Evolutionary conservation across 202 grass and related monocot genomes (phyloP).

Genomic region (Cymbopogon flexuosus): DNA sequence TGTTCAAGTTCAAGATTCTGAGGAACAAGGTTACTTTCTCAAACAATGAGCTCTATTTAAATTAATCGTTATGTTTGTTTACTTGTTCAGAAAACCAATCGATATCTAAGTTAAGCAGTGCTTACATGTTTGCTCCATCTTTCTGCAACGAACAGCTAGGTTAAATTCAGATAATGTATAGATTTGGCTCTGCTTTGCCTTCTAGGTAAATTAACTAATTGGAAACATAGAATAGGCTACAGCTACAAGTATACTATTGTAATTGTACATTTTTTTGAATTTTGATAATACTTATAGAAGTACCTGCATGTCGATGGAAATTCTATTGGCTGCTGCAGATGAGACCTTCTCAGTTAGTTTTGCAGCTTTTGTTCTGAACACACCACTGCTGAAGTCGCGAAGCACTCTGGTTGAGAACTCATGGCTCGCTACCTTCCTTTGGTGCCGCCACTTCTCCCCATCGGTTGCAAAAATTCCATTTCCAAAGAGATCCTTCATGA

Average conservation of each 20-base stretch:
- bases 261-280: too few species aligned
- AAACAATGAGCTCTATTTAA: neutral
- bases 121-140: neutral
- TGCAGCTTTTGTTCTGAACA: conserved; percentile 36
- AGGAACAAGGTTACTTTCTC: neutral
- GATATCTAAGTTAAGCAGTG: neutral
- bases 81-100: neutral
- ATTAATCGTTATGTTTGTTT: neutral
- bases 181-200: neutral
- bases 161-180: too few species aligned
- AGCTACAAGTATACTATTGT: too few species aligned
- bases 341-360: too few species aligned
- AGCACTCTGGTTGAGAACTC: conserved; percentile 66
- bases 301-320: too few species aligned
- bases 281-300: too few species aligned
- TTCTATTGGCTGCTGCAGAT: too few species aligned
- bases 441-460: conserved; percentile 61
- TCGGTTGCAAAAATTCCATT: conserved; percentile 67
- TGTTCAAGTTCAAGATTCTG: neutral
- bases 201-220: neutral
- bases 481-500: conserved; percentile 62
- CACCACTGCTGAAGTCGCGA: conserved; percentile 49
- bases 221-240: neutral
- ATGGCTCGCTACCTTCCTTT: conserved; percentile 68
- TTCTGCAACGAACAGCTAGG: neutral